Percentiles rank a stretch among this genome's conserved stretches.
Evolutionary conservation across 1,284 basidiomycete species (phyloP).

Genomic region (Anthracocystis setariae): DNA sequence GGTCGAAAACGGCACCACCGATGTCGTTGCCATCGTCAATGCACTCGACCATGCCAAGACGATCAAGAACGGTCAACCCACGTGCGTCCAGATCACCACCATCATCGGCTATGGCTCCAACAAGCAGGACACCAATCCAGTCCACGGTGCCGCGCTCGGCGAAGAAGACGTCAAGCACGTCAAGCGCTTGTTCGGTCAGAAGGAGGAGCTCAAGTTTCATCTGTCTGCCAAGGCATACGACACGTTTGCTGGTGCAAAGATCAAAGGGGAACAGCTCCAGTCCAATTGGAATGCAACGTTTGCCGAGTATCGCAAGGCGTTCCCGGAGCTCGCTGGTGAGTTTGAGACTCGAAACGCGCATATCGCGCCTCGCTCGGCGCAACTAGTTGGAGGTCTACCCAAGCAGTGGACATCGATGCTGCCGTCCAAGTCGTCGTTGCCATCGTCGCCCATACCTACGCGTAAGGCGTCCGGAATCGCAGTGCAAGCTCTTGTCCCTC

Average conservation of each 20-base stretch:
- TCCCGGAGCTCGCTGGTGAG: slow-evolving; percentile 83
- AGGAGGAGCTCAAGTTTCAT: slow-evolving; percentile 80
- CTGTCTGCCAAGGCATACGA: slow-evolving; percentile 80
- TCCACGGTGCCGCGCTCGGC: slow-evolving; percentile 90
- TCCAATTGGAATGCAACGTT: slow-evolving; percentile 79
- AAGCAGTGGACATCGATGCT: slow-evolving; percentile 84
- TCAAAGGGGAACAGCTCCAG: slow-evolving; percentile 79
- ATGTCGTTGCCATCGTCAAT: slow-evolving; percentile 69
- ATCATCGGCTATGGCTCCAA: slow-evolving; percentile 93
- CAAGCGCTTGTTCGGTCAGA: slow-evolving; percentile 85
- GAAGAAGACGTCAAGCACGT: slow-evolving; percentile 84
- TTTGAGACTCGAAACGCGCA: slow-evolving; percentile 77
- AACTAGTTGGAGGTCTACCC: slow-evolving; percentile 77
- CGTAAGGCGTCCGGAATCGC: slow-evolving; percentile 91
- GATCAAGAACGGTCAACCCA: slow-evolving; percentile 79
- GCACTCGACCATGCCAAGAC: slow-evolving; percentile 81
- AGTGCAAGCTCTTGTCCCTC: slow-evolving; percentile 78
- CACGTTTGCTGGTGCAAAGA: slow-evolving; percentile 75
- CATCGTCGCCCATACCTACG: slow-evolving; percentile 84
- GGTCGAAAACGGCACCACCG: slow-evolving; percentile 51
- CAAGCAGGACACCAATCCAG: slow-evolving; percentile 89
- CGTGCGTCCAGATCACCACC: slow-evolving; percentile 83
- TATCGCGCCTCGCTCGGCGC: slow-evolving; percentile 21
- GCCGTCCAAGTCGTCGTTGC: slow-evolving; percentile 82
- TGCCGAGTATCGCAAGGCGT: slow-evolving; percentile 77